Evolutionary conservation across 2,329 filamentous ascomycete genomes (phyloP), one percentile per base, ranked within the genome.

Genomic region (Epichloe elymi): DNA sequence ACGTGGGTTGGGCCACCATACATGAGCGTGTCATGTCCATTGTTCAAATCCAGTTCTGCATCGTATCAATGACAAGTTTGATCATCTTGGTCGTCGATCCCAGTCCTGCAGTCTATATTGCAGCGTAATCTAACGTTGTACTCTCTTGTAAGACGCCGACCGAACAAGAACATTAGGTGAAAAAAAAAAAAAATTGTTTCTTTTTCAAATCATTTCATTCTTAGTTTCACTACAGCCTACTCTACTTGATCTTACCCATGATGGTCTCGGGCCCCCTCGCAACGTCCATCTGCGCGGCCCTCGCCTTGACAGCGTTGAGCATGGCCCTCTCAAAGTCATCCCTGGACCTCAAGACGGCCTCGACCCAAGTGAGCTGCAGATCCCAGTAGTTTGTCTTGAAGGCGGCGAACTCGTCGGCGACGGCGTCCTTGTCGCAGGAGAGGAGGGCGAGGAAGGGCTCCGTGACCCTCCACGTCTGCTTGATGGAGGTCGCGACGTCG

Each of bases 311-410:
- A 17, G 81, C 78, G 63, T 88, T 93, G 56, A 97, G 68, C 86
- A 97, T 88, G 54, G 80, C 78, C 58, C 91, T 76, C 67, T 97
- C 93, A 69, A 95, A 97, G 70, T 98, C 93, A 67, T 98, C 93
- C 58, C 94, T 76, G 2, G 82, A 76, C 58, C 90, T 78, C 56
- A 98, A 65, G 46, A 95, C 91, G 6, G 87, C 85, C 73, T 98
- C 94, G 7, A 98, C 89, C 93, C 93, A 98, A 44, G 83, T 85
- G 53, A 97, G 83, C 66, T 94, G 88, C 64, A 97, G 73, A 68
- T 98, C 93, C 87, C 91, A 95, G 67, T 95, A 96, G 44, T 80
- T 76, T 39, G 70, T 72, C 74, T 96, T 97, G 71, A 98, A 91
- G 5, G 74, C 71, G 59, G 85, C 85, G 62, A 95, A 97, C 1